Conservation (phyloP, 2,329 filamentous ascomycete species). For the Cladophialophora bantiana region DNA sequence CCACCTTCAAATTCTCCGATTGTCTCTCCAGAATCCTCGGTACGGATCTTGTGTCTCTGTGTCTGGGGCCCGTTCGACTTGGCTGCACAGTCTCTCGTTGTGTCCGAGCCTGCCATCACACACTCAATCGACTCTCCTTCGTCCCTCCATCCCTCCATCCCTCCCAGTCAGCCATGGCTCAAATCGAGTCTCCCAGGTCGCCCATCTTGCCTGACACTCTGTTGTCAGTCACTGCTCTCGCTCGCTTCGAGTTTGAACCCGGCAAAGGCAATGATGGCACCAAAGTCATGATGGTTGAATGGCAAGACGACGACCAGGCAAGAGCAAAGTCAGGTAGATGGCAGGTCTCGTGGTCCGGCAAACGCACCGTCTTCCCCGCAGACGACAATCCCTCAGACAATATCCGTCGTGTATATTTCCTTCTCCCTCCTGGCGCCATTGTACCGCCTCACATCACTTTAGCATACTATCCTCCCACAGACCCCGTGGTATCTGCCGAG, state of each 20-base stretch:
- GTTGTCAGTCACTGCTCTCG: constrained; percentile 64
- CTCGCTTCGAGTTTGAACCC: constrained; percentile 85
- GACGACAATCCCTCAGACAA: constrained; percentile 63
- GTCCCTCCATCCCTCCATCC: neutral
- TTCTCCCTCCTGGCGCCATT: constrained; percentile 74
- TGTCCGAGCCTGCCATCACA: constrained; percentile 1
- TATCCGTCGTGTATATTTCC: constrained; percentile 75
- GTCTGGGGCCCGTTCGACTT: neutral
- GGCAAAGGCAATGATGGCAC: constrained; percentile 81
- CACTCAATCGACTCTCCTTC: neutral
- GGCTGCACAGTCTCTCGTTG: neutral
- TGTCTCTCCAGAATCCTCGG: neutral
- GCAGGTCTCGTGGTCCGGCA: constrained; percentile 85
- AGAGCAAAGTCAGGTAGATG: constrained; percentile 63
- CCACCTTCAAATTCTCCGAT: constrained; percentile 2
- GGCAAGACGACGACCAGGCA: constrained; percentile 69
- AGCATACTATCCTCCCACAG: constrained; percentile 57
- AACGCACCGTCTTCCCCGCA: constrained; percentile 73
- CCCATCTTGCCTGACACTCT: constrained; percentile 38
- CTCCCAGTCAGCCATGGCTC: constrained; percentile 21
- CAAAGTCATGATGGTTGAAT: constrained; percentile 93
- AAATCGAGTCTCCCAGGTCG: constrained; percentile 34
- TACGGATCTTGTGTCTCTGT: constrained; percentile 1
- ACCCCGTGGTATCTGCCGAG: constrained; percentile 48
- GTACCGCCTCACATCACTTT: constrained; percentile 78